Evolutionary conservation across 2,329 filamentous ascomycete species (phyloP).

Genomic region (Talaromyces sp.): DNA sequence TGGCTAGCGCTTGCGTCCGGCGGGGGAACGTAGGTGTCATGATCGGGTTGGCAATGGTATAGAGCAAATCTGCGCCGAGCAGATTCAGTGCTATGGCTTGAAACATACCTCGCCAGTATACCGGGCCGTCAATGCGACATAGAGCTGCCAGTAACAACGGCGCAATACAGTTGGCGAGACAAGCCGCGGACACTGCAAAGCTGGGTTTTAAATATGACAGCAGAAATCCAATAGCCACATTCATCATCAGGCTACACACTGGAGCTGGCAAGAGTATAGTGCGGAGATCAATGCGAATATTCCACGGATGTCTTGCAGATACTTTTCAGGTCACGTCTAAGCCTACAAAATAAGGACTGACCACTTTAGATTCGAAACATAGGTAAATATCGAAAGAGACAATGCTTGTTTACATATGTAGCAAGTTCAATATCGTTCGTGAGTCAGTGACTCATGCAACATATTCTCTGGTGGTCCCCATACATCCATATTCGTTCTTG

Average conservation of each 20-base stretch:
- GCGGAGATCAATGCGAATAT: too few relatives aligned
- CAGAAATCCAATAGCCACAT: too few relatives aligned
- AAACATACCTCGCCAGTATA: constrained; percentile 23
- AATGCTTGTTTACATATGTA: not conserved
- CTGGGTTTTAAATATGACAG: too few relatives aligned
- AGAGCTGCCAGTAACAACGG: constrained; percentile 22
- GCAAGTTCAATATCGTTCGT: not conserved
- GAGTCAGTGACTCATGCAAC: too few relatives aligned
- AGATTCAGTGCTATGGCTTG: not conserved
- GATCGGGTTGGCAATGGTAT: not conserved
- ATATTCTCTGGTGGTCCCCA: too few relatives aligned
- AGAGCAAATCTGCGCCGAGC: not conserved
- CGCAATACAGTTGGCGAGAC: constrained; percentile 18
- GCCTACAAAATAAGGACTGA: too few relatives aligned
- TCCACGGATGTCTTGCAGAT: too few relatives aligned
- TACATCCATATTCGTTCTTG: not conserved
- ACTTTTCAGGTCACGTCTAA: too few relatives aligned
- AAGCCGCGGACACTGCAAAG: too few relatives aligned
- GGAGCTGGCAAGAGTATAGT: too few relatives aligned
- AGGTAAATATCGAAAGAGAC: not conserved
- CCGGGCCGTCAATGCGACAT: constrained; percentile 41
- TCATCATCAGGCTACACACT: too few relatives aligned
- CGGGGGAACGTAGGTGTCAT: constrained; percentile 43
- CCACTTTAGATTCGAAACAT: not conserved
- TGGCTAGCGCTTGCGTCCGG: constrained; percentile 53